Conservation (phyloP, 2,329 filamentous ascomycete genomes). For the Didymella pinodella region DNA sequence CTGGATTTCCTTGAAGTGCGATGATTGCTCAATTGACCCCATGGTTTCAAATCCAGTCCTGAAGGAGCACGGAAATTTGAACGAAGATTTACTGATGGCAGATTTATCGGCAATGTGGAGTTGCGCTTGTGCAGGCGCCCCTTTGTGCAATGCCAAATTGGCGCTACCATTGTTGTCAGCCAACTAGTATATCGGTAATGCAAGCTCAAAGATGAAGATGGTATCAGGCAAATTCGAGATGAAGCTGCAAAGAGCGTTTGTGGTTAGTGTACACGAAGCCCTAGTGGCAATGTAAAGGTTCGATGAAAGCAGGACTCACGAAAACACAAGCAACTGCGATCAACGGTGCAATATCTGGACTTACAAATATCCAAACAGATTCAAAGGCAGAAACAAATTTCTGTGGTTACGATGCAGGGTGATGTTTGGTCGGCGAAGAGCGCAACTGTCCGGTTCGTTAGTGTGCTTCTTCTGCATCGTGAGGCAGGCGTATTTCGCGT, state of each 20-base stretch:
- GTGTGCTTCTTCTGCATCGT: background rate
- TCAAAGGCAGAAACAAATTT: constrained; percentile 2
- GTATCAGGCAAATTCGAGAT: background rate
- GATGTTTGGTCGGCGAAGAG: constrained; percentile 13
- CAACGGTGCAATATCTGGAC: background rate
- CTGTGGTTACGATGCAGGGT: constrained; percentile 3
- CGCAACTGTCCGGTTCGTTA: constrained; percentile 13
- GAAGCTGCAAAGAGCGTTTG: background rate
- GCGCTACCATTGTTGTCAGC: constrained; percentile 47
- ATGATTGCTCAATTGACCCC: constrained; percentile 49
- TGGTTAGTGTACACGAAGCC: background rate
- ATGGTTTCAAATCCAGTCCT: constrained; percentile 33
- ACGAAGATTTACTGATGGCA: background rate
- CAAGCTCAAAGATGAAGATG: background rate
- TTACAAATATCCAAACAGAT: constrained; percentile 7
- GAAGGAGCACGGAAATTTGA: background rate
- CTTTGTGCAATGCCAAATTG: constrained; percentile 37
- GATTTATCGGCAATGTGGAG: constrained; percentile 11
- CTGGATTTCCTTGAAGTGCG: constrained; percentile 82
- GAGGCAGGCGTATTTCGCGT: constrained; percentile 1
- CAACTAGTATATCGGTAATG: background rate
- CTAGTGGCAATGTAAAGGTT: background rate
- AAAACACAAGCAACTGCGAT: background rate
- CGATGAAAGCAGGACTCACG: background rate
- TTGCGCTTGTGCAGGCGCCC: constrained; percentile 16